phyloP scores from a whole-genome alignment of 306 rosid species.

The Geum urbanum region DNA sequence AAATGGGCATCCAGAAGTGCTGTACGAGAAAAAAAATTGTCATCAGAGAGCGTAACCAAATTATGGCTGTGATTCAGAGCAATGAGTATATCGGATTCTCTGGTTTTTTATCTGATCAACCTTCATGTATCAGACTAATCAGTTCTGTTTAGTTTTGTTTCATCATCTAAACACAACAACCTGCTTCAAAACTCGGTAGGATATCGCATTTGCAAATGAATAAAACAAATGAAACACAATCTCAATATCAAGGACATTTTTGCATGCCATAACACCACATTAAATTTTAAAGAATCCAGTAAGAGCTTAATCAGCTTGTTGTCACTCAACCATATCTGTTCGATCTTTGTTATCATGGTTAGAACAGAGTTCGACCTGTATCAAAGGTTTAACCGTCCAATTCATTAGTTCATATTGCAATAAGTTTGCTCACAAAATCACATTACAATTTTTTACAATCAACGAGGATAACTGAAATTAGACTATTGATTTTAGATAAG shows the following conservation, averaged over 20 bases:
- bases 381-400: conserved; percentile 63
- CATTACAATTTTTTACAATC: conserved; percentile 22
- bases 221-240: conserved; percentile 29
- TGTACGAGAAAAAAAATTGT: conserved; percentile 32
- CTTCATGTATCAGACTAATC: background rate
- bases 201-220: conserved; percentile 31
- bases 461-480: conserved; percentile 41
- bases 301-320: conserved; percentile 40
- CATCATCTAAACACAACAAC: conserved; percentile 20
- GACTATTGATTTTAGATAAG: conserved; percentile 63
- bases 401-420: conserved; percentile 65
- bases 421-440: conserved; percentile 35
- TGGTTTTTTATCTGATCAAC: background rate
- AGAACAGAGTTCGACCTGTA: conserved; percentile 69
- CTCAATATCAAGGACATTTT: conserved; percentile 34
- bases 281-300: conserved; percentile 43
- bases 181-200: conserved; percentile 24
- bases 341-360: conserved; percentile 66
- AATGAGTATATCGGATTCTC: background rate
- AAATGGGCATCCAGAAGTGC: conserved; percentile 94
- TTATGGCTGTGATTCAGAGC: background rate
- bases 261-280: conserved; percentile 41
- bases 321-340: conserved; percentile 59
- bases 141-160: conserved; percentile 11
- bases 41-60: background rate